phyloP scores from a whole-genome alignment of 345 rosid species.

The Triadica sebifera region DNA sequence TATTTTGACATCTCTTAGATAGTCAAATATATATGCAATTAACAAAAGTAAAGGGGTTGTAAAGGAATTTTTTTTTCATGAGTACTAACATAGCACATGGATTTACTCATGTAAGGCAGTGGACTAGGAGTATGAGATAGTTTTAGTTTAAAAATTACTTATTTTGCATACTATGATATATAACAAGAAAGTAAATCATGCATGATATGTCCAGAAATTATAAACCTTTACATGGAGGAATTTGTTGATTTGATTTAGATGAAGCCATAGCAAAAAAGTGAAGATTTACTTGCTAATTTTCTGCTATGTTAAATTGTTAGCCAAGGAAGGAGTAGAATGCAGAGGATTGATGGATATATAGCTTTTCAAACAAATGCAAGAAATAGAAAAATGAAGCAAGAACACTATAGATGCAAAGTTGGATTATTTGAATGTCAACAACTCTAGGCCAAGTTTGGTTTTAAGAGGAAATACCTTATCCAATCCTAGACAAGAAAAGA shows the following conservation, averaged over 20 bases:
- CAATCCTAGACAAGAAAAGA: too few species aligned
- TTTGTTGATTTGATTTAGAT: neutral
- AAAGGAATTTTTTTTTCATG: too few species aligned
- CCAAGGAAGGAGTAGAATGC: neutral
- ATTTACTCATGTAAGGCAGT: neutral
- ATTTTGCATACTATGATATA: neutral
- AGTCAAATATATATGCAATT: too few species aligned
- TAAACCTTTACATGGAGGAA: neutral
- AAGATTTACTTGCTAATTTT: neutral
- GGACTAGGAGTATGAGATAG: neutral
- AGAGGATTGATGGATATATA: neutral
- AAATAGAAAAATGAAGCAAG: neutral
- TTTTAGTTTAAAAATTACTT: neutral
- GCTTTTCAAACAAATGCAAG: neutral
- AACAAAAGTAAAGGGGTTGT: too few species aligned
- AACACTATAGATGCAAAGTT: neutral
- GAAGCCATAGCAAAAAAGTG: neutral
- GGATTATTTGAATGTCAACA: neutral
- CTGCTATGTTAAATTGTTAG: neutral
- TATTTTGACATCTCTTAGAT: too few species aligned
- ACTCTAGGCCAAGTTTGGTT: neutral
- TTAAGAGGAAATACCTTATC: neutral
- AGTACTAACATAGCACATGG: too few species aligned
- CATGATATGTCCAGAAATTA: neutral
- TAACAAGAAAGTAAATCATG: neutral